Percentiles rank a stretch among this genome's conserved stretches.
Evolutionary conservation across 2,329 filamentous ascomycete species (phyloP).

Genomic region (Aspergillus melleus): DNA sequence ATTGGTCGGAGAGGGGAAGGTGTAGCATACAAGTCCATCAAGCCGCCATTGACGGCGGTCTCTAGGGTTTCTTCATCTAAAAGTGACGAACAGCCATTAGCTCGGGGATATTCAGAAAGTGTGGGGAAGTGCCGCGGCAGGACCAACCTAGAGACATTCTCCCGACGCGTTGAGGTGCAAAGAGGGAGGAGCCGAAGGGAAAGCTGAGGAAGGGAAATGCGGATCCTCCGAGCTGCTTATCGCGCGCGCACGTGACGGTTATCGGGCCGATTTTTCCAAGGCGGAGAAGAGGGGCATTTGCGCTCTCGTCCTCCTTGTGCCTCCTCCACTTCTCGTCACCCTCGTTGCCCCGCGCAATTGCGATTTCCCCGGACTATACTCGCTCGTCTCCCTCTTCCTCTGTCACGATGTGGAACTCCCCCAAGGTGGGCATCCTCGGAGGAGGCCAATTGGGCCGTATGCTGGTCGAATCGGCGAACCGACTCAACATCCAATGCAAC

Average conservation of each 20-base stretch:
- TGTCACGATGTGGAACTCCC: slow-evolving; percentile 40
- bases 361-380: neutral
- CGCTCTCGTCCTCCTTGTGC: neutral
- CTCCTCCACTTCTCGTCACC: slow-evolving; percentile 1
- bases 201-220: slow-evolving; percentile 3
- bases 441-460: slow-evolving; percentile 85
- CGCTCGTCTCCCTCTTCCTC: neutral
- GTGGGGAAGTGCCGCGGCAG: neutral
- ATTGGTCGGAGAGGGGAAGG: neutral
- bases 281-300: slow-evolving; percentile 19
- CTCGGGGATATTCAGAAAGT: neutral
- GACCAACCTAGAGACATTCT: slow-evolving; percentile 32
- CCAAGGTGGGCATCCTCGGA: slow-evolving; percentile 54
- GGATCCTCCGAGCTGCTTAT: slow-evolving; percentile 18
- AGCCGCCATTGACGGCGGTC: slow-evolving; percentile 57
- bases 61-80: slow-evolving; percentile 56
- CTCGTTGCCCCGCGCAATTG: slow-evolving; percentile 1
- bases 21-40: slow-evolving; percentile 57
- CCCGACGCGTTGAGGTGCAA: neutral
- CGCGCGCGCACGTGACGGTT: slow-evolving; percentile 21
- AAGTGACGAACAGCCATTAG: neutral
- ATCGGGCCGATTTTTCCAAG: slow-evolving; percentile 18
- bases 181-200: slow-evolving; percentile 7
- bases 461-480: slow-evolving; percentile 83
- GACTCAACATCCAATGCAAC: slow-evolving; percentile 74